Evolutionary conservation across 441 rosid species (phyloP).

Genomic region (Gossypium trilobum): DNA sequence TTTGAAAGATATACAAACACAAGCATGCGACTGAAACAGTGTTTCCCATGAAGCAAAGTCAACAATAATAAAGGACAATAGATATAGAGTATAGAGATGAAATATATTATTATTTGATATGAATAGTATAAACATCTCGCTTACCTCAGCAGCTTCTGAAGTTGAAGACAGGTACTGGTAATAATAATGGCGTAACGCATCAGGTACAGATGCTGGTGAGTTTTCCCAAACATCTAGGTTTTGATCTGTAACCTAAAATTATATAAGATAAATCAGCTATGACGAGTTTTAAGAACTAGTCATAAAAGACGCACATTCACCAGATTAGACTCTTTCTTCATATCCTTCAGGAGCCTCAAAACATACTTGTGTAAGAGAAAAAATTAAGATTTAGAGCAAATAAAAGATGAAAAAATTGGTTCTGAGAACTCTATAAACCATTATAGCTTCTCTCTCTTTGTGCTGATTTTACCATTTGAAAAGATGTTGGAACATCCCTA

Average conservation of each 20-base stretch:
- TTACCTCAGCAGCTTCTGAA: slow-evolving; percentile 90
- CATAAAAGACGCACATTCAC: neutral
- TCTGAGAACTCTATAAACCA: neutral
- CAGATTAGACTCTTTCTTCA: neutral
- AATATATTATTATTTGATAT: neutral
- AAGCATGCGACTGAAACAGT: neutral
- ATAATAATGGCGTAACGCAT: slow-evolving; percentile 89
- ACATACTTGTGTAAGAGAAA: neutral
- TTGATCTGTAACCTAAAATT: slow-evolving; percentile 80
- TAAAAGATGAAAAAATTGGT: neutral
- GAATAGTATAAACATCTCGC: slow-evolving; percentile 13
- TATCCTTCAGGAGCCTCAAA: neutral
- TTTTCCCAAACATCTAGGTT: slow-evolving; percentile 80
- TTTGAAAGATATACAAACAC: neutral
- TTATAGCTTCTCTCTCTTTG: neutral
- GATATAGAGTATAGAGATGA: neutral
- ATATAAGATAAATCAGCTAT: slow-evolving; percentile 20
- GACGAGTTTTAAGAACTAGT: slow-evolving; percentile 9
- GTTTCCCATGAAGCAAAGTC: neutral
- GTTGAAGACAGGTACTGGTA: slow-evolving; percentile 95
- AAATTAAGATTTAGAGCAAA: neutral
- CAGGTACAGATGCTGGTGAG: slow-evolving; percentile 72
- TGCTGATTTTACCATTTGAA: slow-evolving; percentile 1
- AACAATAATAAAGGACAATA: neutral
- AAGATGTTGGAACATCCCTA: neutral